phyloP scores from a whole-genome alignment of 2,329 filamentous ascomycete species.

The Fragosphaeria purpurea region DNA sequence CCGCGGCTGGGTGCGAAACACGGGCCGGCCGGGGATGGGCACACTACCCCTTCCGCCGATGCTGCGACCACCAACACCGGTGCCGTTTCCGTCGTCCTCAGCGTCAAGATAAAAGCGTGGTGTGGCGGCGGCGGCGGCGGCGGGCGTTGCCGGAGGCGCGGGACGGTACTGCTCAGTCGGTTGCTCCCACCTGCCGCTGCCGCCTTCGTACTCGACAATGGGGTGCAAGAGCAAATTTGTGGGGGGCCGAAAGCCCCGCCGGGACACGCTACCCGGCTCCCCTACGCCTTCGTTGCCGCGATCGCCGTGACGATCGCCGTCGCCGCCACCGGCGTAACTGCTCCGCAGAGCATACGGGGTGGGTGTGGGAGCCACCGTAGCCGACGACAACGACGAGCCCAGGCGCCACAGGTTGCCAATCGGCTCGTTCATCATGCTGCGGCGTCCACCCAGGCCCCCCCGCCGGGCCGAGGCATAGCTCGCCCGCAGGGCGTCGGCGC shows the following conservation, averaged over 20 bases:
- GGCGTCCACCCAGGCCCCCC: background rate
- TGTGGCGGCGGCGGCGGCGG: background rate
- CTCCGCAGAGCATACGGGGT: background rate
- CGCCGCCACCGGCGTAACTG: too few species aligned
- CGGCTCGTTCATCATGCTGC: too few species aligned
- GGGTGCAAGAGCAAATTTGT: conserved; percentile 5
- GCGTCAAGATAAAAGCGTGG: background rate
- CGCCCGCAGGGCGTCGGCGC: background rate
- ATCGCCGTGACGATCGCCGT: too few species aligned
- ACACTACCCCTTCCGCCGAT: conserved; percentile 6
- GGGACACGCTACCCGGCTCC: background rate
- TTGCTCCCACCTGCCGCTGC: too few species aligned
- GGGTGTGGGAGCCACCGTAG: background rate
- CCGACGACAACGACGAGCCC: background rate
- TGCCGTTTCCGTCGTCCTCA: background rate
- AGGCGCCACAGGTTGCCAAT: background rate
- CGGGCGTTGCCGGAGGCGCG: background rate
- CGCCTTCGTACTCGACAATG: background rate
- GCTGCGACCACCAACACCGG: background rate
- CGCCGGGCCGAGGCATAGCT: background rate
- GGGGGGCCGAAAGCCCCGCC: background rate
- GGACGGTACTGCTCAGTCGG: too few species aligned
- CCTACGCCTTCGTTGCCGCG: background rate
- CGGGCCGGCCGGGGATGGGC: background rate
- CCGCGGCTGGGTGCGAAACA: background rate